Evolutionary conservation across 2,329 filamentous ascomycete genomes (phyloP).

Genomic region (Shiraia sp.): DNA sequence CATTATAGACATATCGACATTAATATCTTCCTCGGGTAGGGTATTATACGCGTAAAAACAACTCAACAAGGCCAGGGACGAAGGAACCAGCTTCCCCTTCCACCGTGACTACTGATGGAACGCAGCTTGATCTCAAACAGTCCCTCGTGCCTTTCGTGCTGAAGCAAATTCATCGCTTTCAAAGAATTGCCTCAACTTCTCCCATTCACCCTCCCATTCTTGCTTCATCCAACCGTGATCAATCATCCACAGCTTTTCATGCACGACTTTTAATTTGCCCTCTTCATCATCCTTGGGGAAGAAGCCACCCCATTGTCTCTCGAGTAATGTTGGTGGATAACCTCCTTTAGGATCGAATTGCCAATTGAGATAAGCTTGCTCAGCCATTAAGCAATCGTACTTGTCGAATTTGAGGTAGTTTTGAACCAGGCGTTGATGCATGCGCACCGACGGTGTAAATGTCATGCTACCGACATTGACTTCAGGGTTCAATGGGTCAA

Average conservation of each 20-base stretch:
- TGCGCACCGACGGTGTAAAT: constrained; percentile 31
- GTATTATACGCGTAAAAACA: no score
- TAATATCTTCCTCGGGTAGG: no score
- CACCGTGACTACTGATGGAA: no score
- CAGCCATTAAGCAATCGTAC: constrained; percentile 36
- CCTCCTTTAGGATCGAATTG: constrained; percentile 33
- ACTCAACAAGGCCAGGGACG: no score
- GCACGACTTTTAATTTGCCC: constrained; percentile 36
- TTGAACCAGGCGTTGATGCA: constrained; percentile 36
- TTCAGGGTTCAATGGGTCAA: constrained; percentile 13
- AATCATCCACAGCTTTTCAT: constrained; percentile 40
- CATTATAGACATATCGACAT: no score
- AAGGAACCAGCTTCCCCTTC: no score
- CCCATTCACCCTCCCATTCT: constrained; percentile 31
- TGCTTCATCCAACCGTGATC: constrained; percentile 23
- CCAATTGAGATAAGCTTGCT: constrained; percentile 42
- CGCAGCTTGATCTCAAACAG: no score
- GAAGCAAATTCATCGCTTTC: constrained; percentile 22
- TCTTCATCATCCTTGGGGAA: constrained; percentile 29
- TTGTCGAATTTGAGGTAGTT: constrained; percentile 37
- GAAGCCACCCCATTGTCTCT: constrained; percentile 34
- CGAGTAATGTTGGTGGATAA: constrained; percentile 29
- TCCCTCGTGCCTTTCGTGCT: no score
- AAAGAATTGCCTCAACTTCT: constrained; percentile 32
- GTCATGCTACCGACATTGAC: constrained; percentile 42